Evolutionary conservation across 2,329 filamentous ascomycete species (phyloP).

Genomic region (Cyphellophora attinorum): DNA sequence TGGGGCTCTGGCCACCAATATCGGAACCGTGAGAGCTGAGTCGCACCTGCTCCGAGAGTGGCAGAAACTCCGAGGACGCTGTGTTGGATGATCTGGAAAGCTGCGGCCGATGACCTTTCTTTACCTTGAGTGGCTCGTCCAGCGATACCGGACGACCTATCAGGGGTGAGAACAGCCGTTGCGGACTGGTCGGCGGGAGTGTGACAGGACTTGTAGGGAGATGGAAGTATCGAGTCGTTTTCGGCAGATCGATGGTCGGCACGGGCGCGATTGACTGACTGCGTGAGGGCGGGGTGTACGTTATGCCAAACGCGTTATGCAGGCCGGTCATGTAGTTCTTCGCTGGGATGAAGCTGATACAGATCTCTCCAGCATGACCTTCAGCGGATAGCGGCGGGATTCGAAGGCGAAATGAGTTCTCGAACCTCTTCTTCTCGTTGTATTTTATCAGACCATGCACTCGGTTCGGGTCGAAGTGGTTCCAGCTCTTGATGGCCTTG

Average conservation of each 20-base stretch:
- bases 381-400: slow-evolving; percentile 44
- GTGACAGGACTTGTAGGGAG: slow-evolving; percentile 15
- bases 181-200: slow-evolving; percentile 13
- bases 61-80: slow-evolving; percentile 10
- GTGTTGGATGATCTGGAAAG: slow-evolving; percentile 13
- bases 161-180: slow-evolving; percentile 6
- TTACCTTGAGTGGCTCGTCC: neutral
- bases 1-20: slow-evolving; percentile 1
- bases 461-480: slow-evolving; percentile 49
- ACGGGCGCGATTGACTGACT: slow-evolving; percentile 13
- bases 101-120: slow-evolving; percentile 9
- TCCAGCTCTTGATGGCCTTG: slow-evolving; percentile 57
- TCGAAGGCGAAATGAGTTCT: slow-evolving; percentile 36
- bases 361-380: slow-evolving; percentile 57
- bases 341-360: slow-evolving; percentile 56
- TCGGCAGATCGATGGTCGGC: slow-evolving; percentile 15
- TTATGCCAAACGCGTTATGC: slow-evolving; percentile 62
- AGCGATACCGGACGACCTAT: slow-evolving; percentile 2
- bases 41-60: slow-evolving; percentile 3
- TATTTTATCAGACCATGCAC: slow-evolving; percentile 36
- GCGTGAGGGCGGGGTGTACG: slow-evolving; percentile 51
- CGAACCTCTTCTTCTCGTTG: slow-evolving; percentile 26
- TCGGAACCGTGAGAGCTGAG: slow-evolving; percentile 2
- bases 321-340: slow-evolving; percentile 51
- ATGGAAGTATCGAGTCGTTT: slow-evolving; percentile 14